Percentiles rank a stretch among this genome's conserved stretches.
phyloP scores from a whole-genome alignment of 306 rosid species.

The Datisca glomerata region DNA sequence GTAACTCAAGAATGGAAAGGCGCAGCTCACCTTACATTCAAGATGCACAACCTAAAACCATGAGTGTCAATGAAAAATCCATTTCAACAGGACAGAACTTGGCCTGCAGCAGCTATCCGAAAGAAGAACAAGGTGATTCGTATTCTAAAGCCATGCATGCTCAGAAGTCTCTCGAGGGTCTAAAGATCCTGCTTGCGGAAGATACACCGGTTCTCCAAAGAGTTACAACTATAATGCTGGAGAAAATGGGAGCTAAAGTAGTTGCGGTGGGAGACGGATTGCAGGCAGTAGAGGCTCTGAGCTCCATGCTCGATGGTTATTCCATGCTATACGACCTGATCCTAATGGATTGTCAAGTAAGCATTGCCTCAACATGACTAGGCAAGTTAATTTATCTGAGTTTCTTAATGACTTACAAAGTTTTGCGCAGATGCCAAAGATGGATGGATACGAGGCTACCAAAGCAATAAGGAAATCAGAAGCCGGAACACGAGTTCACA shows the following conservation, averaged over 20 bases:
- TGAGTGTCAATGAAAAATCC: constrained; percentile 15
- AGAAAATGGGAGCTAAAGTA: constrained; percentile 90
- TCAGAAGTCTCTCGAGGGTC: constrained; percentile 67
- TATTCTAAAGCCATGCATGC: constrained; percentile 29
- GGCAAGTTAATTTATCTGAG: background rate
- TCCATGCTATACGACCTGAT: constrained; percentile 58
- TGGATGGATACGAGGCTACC: constrained; percentile 99
- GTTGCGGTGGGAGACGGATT: constrained; percentile 83
- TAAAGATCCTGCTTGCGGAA: constrained; percentile 83
- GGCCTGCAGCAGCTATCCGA: constrained; percentile 8
- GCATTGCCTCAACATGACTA: too few relatives aligned
- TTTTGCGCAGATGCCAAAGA: constrained; percentile 79
- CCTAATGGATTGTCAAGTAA: constrained; percentile 99
- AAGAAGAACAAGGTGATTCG: constrained; percentile 15
- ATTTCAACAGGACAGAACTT: constrained; percentile 18
- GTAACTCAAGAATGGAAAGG: constrained; percentile 22
- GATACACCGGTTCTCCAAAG: constrained; percentile 92
- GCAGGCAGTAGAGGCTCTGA: constrained; percentile 85
- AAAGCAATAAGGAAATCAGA: constrained; percentile 86
- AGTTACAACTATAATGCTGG: constrained; percentile 96
- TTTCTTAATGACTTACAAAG: constrained; percentile 2
- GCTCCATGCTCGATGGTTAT: constrained; percentile 20
- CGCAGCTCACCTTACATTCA: constrained; percentile 11
- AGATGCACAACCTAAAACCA: constrained; percentile 13
- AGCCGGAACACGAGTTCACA: constrained; percentile 50